A percentile compares a stretch with the other conserved stretches of the same genome.
These are phyloP conservation scores for Mycosphaerella sp. DNA, from an alignment of 2,329 filamentous ascomycete genomes.

Conservation along the genomic window DNA sequence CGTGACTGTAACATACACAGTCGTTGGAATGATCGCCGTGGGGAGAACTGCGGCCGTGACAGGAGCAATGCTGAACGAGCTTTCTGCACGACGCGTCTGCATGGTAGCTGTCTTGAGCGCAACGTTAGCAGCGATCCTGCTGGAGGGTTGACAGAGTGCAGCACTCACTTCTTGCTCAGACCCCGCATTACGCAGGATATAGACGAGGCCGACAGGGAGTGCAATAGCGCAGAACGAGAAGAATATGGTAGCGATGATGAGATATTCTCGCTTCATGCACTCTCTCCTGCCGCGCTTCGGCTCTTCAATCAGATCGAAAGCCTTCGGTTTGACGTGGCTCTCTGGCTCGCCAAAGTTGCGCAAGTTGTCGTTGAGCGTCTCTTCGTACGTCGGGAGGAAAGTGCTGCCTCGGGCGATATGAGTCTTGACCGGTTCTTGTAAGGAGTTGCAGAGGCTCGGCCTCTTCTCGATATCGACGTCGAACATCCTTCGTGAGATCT, in stretches of 20 bases:
- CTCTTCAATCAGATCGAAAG: conserved; percentile 11
- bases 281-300: conserved; percentile 7
- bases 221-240: conserved; percentile 6
- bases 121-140: background rate
- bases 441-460: background rate
- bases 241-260: conserved; percentile 7
- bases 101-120: conserved; percentile 2
- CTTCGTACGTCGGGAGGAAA: conserved; percentile 13
- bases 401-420: background rate
- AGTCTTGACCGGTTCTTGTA: conserved; percentile 1
- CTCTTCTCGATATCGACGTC: conserved; percentile 9
- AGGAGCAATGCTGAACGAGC: conserved; percentile 3
- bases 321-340: conserved; percentile 4
- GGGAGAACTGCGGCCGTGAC: conserved; percentile 1
- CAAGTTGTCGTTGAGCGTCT: conserved; percentile 11
- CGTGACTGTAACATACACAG: conserved; percentile 13
- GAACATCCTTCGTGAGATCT: conserved; percentile 1
- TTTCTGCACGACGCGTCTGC: conserved; percentile 9
- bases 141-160: background rate
- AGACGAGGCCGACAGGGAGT: conserved; percentile 3
- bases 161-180: conserved; percentile 6
- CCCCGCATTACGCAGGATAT: conserved; percentile 1
- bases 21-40: conserved; percentile 1
- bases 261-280: conserved; percentile 14
- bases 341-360: conserved; percentile 7